These are phyloP conservation scores for Plasmopara halstedii DNA, from an alignment of 352 stramenopile species.

Conservation along the genomic window DNA sequence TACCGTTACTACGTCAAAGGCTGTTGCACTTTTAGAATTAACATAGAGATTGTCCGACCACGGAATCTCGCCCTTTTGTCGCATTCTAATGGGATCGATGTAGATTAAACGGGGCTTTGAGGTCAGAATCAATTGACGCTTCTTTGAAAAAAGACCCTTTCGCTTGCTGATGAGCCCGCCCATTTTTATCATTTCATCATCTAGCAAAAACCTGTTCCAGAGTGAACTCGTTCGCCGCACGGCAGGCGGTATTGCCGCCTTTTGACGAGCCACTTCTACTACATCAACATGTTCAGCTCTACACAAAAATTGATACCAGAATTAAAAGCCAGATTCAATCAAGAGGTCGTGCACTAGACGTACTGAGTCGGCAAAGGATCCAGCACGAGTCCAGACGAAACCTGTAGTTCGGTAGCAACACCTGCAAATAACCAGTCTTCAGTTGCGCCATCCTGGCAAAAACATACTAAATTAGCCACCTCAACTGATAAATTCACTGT, in stretches of 20 bases:
- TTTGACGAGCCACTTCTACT: slow-evolving; percentile 73
- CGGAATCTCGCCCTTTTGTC: slow-evolving; percentile 84
- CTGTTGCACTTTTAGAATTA: slow-evolving; percentile 74
- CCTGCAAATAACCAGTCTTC: slow-evolving; percentile 86
- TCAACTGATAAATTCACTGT: background rate
- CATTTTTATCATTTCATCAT: slow-evolving; percentile 85
- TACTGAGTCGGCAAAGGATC: slow-evolving; percentile 55
- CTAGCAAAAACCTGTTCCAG: slow-evolving; percentile 81
- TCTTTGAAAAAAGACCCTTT: slow-evolving; percentile 86
- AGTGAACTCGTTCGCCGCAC: slow-evolving; percentile 69
- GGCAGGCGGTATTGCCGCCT: slow-evolving; percentile 52
- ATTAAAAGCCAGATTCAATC: background rate
- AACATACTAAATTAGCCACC: background rate
- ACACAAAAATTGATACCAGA: slow-evolving; percentile 1
- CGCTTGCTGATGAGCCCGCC: slow-evolving; percentile 80
- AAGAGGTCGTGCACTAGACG: slow-evolving; percentile 10
- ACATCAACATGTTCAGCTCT: slow-evolving; percentile 51
- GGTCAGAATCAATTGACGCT: slow-evolving; percentile 79
- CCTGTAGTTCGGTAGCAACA: slow-evolving; percentile 79
- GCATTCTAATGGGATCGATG: slow-evolving; percentile 87
- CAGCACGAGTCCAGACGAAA: slow-evolving; percentile 72
- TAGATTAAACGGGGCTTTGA: slow-evolving; percentile 84
- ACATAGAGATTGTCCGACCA: slow-evolving; percentile 84
- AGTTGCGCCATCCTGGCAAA: slow-evolving; percentile 66
- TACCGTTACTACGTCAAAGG: slow-evolving; percentile 85